A percentile compares a stretch with the other conserved stretches of the same genome.
Evolutionary conservation across 148 eudicot genomes (phyloP).

Genomic region (Rhododendron kiyosumense): DNA sequence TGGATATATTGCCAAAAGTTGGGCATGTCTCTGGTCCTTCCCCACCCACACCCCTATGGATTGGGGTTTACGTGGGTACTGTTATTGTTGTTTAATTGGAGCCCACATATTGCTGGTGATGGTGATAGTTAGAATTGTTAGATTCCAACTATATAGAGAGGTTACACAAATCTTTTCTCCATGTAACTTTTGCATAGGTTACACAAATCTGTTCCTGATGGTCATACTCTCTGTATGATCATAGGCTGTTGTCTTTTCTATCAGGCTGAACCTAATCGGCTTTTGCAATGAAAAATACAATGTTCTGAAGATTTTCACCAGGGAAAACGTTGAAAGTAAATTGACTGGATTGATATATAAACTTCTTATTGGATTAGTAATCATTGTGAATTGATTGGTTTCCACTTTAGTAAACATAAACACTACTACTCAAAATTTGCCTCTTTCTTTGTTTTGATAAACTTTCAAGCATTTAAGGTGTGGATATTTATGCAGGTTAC

Average conservation of each 20-base stretch:
- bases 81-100: neutral
- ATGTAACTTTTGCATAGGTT: neutral
- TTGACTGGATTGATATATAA: neutral
- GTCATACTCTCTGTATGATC: neutral
- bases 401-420: neutral
- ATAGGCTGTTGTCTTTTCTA: neutral
- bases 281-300: neutral
- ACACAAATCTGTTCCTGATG: neutral
- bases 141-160: neutral
- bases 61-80: neutral
- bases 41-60: neutral
- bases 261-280: neutral
- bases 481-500: conserved; percentile 51
- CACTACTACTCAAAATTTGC: neutral
- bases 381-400: neutral
- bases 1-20: neutral
- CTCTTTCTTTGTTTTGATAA: neutral
- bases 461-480: neutral
- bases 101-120: neutral
- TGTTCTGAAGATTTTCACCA: neutral
- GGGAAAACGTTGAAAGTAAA: neutral
- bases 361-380: neutral
- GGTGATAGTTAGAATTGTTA: neutral
- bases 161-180: neutral
- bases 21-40: neutral